Evolutionary conservation across 1,284 basidiomycete genomes (phyloP).

Genomic region (Puccinia coronata): DNA sequence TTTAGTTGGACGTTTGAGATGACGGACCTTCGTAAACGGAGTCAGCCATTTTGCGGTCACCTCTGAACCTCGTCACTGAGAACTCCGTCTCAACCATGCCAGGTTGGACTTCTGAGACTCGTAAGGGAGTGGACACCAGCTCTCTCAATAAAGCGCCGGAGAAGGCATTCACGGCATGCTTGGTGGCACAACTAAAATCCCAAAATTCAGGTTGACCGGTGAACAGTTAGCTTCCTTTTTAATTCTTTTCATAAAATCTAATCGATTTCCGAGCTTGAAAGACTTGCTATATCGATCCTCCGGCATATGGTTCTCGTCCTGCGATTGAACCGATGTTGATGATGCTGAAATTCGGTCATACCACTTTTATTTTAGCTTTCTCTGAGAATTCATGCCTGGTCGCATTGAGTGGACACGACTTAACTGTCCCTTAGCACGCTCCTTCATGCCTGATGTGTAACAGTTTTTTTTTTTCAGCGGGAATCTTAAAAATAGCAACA

Average conservation of each 20-base stretch:
- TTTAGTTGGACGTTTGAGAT: neutral
- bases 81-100: constrained; percentile 67
- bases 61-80: constrained; percentile 81
- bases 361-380: neutral
- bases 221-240: neutral
- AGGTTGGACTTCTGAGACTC: constrained; percentile 87
- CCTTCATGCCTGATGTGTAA: constrained; percentile 75
- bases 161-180: constrained; percentile 87
- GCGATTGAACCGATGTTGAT: constrained; percentile 95
- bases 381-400: neutral
- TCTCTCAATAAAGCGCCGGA: constrained; percentile 79
- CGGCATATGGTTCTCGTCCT: constrained; percentile 84
- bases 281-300: constrained; percentile 67
- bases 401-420: neutral
- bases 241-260: constrained; percentile 61
- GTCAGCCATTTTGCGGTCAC: constrained; percentile 75
- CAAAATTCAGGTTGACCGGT: neutral
- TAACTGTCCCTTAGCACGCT: constrained; percentile 74
- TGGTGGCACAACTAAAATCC: constrained; percentile 70
- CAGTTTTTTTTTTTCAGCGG: constrained; percentile 38
- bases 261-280: neutral
- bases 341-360: constrained; percentile 61
- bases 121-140: constrained; percentile 81
- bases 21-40: constrained; percentile 83
- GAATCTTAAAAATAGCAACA: constrained; percentile 19